phyloP scores from a whole-genome alignment of 805 yeast genomes.

The Candida endomychidarum region DNA sequence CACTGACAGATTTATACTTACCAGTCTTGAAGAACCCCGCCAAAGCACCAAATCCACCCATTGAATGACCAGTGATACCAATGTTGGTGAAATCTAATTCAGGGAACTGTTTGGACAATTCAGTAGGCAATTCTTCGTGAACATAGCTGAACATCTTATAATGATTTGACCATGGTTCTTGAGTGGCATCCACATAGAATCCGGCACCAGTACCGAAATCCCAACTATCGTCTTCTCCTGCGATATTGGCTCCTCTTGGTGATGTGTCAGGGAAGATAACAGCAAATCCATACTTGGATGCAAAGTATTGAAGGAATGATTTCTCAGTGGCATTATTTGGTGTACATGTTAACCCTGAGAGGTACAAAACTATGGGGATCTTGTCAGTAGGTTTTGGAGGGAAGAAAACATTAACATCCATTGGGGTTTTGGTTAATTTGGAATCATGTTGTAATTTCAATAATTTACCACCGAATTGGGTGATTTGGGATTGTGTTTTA shows the following conservation, averaged over 20 bases:
- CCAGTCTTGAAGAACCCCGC: slow-evolving; percentile 63
- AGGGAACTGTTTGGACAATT: slow-evolving; percentile 42
- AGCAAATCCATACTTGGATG: slow-evolving; percentile 80
- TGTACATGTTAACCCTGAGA: slow-evolving; percentile 90
- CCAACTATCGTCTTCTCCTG: slow-evolving; percentile 81
- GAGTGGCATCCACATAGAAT: slow-evolving; percentile 83
- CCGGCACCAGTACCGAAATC: slow-evolving; percentile 97
- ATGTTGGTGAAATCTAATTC: slow-evolving; percentile 63
- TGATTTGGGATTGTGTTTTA: slow-evolving; percentile 51
- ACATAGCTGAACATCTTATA: slow-evolving; percentile 88
- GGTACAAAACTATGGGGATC: slow-evolving; percentile 74
- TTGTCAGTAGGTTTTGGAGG: slow-evolving; percentile 46
- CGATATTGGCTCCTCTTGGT: slow-evolving; percentile 78
- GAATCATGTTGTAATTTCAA: slow-evolving; percentile 78
- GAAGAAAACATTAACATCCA: slow-evolving; percentile 82
- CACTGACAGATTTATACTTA: slow-evolving; percentile 74
- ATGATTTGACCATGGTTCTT: slow-evolving; percentile 65
- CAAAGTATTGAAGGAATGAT: slow-evolving; percentile 82
- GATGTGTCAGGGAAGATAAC: slow-evolving; percentile 95
- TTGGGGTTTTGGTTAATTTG: slow-evolving; percentile 57
- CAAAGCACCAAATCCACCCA: slow-evolving; percentile 97
- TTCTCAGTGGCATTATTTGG: slow-evolving; percentile 93
- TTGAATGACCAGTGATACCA: slow-evolving; percentile 93
- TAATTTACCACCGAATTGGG: slow-evolving; percentile 72
- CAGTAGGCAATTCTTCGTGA: slow-evolving; percentile 64